A percentile compares a stretch with the other conserved stretches of the same genome.
Conservation (phyloP, 495 filamentous ascomycete genomes). For the Xanthoparmelia taractica region DNA sequence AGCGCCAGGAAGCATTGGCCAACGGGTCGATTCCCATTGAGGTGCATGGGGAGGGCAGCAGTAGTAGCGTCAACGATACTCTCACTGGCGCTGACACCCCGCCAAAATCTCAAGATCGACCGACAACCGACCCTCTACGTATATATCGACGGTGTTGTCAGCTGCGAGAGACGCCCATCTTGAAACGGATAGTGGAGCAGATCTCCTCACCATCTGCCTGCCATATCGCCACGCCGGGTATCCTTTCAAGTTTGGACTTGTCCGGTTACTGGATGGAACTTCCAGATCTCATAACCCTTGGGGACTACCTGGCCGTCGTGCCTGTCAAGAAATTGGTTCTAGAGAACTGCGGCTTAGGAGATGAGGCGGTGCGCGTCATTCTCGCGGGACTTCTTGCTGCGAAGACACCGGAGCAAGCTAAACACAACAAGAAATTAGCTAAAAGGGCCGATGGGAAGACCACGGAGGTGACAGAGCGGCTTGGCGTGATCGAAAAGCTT, state of each 20-base stretch:
- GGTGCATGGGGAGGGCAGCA: slow-evolving; percentile 50
- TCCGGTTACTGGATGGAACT: slow-evolving; percentile 75
- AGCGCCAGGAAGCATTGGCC: slow-evolving; percentile 66
- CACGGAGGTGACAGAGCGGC: slow-evolving; percentile 34
- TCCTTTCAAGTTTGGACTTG: slow-evolving; percentile 74
- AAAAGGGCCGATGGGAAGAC: slow-evolving; percentile 26
- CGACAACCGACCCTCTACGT: slow-evolving; percentile 82
- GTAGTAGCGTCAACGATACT: slow-evolving; percentile 41
- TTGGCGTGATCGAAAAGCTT: slow-evolving; percentile 76
- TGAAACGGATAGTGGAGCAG: slow-evolving; percentile 82
- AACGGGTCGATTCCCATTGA: slow-evolving; percentile 78
- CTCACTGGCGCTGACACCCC: slow-evolving; percentile 29
- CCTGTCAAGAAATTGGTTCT: slow-evolving; percentile 77
- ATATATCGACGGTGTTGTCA: slow-evolving; percentile 96
- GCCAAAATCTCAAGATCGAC: slow-evolving; percentile 53
- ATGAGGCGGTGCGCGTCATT: slow-evolving; percentile 77
- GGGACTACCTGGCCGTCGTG: slow-evolving; percentile 90
- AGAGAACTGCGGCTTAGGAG: slow-evolving; percentile 77
- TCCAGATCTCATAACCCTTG: slow-evolving; percentile 73
- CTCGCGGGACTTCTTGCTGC: slow-evolving; percentile 80
- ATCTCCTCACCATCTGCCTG: slow-evolving; percentile 61
- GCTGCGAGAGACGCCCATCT: slow-evolving; percentile 77
- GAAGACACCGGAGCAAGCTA: slow-evolving; percentile 52
- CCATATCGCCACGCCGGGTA: slow-evolving; percentile 52
- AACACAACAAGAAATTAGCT: slow-evolving; percentile 36